Evolutionary conservation across 768 basidiomycete species (phyloP).

Genomic region (Lactarius tabidus): DNA sequence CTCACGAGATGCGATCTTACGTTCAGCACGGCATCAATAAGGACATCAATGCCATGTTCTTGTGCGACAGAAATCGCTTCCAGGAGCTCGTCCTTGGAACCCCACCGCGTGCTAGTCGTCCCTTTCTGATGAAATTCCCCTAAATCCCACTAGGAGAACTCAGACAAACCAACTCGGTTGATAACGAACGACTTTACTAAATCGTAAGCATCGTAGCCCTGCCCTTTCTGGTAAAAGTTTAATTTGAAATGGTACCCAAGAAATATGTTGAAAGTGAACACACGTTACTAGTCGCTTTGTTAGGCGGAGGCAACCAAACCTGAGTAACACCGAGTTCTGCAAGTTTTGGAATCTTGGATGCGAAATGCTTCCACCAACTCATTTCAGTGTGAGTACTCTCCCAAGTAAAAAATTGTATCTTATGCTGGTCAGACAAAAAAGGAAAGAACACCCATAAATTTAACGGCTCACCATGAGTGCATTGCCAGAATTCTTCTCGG

Average conservation of each 20-base stretch:
- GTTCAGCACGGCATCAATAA: slow-evolving; percentile 88
- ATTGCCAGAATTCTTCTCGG: slow-evolving; percentile 46
- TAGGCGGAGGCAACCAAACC: slow-evolving; percentile 80
- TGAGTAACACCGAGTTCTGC: slow-evolving; percentile 71
- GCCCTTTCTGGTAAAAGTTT: slow-evolving; percentile 46
- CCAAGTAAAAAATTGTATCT: slow-evolving; percentile 89
- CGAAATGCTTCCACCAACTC: slow-evolving; percentile 82
- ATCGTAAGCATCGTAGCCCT: slow-evolving; percentile 86
- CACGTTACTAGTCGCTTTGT: slow-evolving; percentile 68
- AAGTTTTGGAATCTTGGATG: slow-evolving; percentile 58
- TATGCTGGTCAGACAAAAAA: slow-evolving; percentile 4
- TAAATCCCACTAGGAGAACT: slow-evolving; percentile 68
- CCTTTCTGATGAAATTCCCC: slow-evolving; percentile 83
- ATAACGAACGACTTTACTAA: slow-evolving; percentile 44
- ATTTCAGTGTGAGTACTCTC: slow-evolving; percentile 49
- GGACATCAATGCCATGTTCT: slow-evolving; percentile 63
- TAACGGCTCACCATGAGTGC: slow-evolving; percentile 56
- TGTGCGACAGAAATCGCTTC: slow-evolving; percentile 64
- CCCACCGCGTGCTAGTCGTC: slow-evolving; percentile 74
- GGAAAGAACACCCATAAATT: slow-evolving; percentile 1
- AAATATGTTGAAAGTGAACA: not conserved
- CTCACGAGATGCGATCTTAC: slow-evolving; percentile 38
- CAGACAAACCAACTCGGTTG: not conserved
- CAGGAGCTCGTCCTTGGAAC: slow-evolving; percentile 75
- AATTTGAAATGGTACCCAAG: not conserved